Percentiles rank a stretch among this genome's conserved stretches.
phyloP scores from a whole-genome alignment of 768 basidiomycete genomes.

The Tylopilus felleus region DNA sequence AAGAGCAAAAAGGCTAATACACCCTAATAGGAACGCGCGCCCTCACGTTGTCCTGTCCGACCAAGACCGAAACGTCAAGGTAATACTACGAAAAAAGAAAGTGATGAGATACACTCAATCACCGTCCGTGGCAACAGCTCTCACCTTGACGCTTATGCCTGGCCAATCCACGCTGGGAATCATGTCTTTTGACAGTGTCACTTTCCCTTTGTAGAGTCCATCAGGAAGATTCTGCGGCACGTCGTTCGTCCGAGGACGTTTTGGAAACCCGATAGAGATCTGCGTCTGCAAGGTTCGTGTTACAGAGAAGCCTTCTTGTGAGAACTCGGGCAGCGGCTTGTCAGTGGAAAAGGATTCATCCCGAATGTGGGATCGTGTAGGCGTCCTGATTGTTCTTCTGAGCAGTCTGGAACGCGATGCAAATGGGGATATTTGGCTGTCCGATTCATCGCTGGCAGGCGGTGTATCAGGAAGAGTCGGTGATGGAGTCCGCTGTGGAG shows the following conservation, averaged over 20 bases:
- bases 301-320: conserved; percentile 17
- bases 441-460: conserved; percentile 44
- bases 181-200: conserved; percentile 55
- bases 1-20: conserved; percentile 30
- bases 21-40: conserved; percentile 62
- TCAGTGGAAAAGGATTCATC: conserved; percentile 6
- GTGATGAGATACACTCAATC: conserved; percentile 6
- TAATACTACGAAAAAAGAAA: conserved; percentile 51
- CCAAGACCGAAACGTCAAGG: conserved; percentile 63
- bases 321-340: conserved; percentile 29
- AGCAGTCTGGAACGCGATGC: conserved; percentile 24
- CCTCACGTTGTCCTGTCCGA: conserved; percentile 59
- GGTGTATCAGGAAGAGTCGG: conserved; percentile 52
- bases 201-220: conserved; percentile 60
- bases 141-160: conserved; percentile 65
- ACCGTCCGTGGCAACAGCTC: conserved; percentile 15
- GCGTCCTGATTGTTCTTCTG: conserved; percentile 28
- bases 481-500: conserved; percentile 38
- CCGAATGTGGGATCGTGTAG: conserved; percentile 14
- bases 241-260: conserved; percentile 52
- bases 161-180: conserved; percentile 64
- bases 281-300: conserved; percentile 31
- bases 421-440: conserved; percentile 15
- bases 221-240: conserved; percentile 56
- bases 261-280: conserved; percentile 68